A percentile compares a stretch with the other conserved stretches of the same genome.
Conservation (phyloP, 2,329 filamentous ascomycete species). For the Pestalotiopsis sp. region DNA sequence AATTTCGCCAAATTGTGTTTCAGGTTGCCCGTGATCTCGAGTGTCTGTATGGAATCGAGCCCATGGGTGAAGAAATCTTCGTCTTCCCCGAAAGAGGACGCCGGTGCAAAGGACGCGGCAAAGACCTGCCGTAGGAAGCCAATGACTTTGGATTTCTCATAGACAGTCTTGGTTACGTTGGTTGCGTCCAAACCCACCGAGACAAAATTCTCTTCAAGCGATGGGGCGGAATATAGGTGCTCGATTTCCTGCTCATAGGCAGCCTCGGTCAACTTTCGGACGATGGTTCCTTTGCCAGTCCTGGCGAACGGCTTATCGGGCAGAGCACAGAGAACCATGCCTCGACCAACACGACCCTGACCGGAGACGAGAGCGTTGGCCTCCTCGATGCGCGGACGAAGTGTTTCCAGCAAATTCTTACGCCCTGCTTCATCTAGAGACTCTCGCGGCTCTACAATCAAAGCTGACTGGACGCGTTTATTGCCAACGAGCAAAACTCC, state of each 20-base stretch:
- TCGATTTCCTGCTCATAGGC: constrained; percentile 9
- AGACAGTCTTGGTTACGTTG: background rate
- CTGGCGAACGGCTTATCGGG: constrained; percentile 3
- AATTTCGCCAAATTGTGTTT: constrained; percentile 12
- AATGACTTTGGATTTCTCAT: background rate
- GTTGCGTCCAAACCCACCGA: background rate
- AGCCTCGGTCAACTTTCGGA: constrained; percentile 5
- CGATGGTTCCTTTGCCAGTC: constrained; percentile 9
- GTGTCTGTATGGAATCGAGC: constrained; percentile 17
- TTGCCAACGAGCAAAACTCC: constrained; percentile 5
- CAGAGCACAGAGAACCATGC: constrained; percentile 6
- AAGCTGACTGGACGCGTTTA: background rate
- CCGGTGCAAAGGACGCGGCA: background rate
- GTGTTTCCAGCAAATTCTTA: background rate
- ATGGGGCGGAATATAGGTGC: background rate
- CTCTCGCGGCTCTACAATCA: background rate
- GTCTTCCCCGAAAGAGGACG: constrained; percentile 7
- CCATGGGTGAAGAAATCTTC: constrained; percentile 19
- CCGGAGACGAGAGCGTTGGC: constrained; percentile 2
- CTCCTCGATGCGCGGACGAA: constrained; percentile 4
- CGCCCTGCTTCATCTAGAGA: background rate
- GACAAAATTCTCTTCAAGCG: background rate
- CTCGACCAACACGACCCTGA: background rate
- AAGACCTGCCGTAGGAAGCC: constrained; percentile 1
- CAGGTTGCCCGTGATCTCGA: constrained; percentile 13